Evolutionary conservation across 2,329 filamentous ascomycete genomes (phyloP).

Genomic region (Ophiostoma novo-ulmi): DNA sequence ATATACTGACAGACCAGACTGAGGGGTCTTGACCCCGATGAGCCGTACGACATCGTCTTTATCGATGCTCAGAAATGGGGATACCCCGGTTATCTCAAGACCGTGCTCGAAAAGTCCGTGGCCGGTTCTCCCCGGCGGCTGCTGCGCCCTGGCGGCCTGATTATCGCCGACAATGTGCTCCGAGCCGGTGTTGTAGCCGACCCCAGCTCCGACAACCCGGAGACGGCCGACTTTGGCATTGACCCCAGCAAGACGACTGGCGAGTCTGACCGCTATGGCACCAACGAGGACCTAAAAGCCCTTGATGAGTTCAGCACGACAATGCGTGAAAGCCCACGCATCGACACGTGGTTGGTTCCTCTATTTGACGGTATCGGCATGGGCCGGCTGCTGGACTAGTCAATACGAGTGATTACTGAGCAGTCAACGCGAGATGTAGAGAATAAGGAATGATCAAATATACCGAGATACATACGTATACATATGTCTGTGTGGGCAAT

Average conservation of each 20-base stretch:
- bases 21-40: constrained; percentile 33
- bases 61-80: constrained; percentile 51
- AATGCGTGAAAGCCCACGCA: constrained; percentile 31
- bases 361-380: constrained; percentile 38
- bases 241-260: constrained; percentile 8
- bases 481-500: neutral
- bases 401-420: neutral
- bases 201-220: constrained; percentile 33
- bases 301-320: constrained; percentile 36
- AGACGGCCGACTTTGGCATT: constrained; percentile 8
- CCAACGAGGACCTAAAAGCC: constrained; percentile 26
- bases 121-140: constrained; percentile 39
- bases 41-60: constrained; percentile 51
- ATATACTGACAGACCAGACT: constrained; percentile 29
- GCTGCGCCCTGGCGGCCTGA: constrained; percentile 45
- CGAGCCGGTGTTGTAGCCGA: constrained; percentile 46
- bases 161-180: constrained; percentile 53
- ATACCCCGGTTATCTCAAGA: constrained; percentile 46
- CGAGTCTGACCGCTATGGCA: constrained; percentile 15
- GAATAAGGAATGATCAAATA: neutral
- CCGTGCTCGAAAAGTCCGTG: constrained; percentile 42
- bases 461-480: neutral
- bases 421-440: neutral
- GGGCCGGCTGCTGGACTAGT: constrained; percentile 31
- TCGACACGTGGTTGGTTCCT: constrained; percentile 38